Percentiles rank a stretch among this genome's conserved stretches.
phyloP scores from a whole-genome alignment of 176 grass and related monocot species.

The Tillandsia leiboldiana region DNA sequence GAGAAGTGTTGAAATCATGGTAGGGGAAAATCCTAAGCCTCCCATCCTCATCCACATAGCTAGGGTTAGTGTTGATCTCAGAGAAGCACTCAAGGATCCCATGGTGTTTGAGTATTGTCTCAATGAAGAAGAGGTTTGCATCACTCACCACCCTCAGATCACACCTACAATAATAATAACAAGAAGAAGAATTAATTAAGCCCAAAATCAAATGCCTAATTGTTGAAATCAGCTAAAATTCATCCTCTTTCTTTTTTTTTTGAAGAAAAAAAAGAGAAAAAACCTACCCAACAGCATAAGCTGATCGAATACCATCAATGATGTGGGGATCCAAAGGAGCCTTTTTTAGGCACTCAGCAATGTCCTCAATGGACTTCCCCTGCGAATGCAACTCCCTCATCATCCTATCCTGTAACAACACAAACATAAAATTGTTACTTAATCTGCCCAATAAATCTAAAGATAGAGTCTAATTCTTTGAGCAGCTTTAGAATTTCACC shows the following conservation, averaged over 20 bases:
- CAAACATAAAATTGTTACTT: neutral
- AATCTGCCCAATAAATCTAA: neutral
- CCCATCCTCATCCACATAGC: slow-evolving; percentile 39
- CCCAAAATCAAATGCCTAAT: neutral
- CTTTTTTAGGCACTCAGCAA: slow-evolving; percentile 26
- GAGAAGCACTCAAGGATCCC: slow-evolving; percentile 60
- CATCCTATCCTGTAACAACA: slow-evolving; percentile 44
- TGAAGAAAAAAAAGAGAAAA: neutral
- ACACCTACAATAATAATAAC: slow-evolving; percentile 23
- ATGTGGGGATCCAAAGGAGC: slow-evolving; percentile 48
- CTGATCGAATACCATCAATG: slow-evolving; percentile 31
- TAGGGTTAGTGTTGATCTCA: slow-evolving; percentile 80
- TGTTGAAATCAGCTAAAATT: too few relatives aligned
- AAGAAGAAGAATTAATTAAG: neutral
- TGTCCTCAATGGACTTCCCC: slow-evolving; percentile 34
- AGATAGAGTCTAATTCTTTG: neutral
- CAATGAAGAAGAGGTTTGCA: slow-evolving; percentile 89
- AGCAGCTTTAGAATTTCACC: neutral
- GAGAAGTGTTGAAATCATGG: slow-evolving; percentile 37
- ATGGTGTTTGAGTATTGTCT: slow-evolving; percentile 64
- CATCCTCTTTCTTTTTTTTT: neutral
- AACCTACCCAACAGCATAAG: slow-evolving; percentile 33
- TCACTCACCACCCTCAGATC: slow-evolving; percentile 77
- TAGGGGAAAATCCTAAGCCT: slow-evolving; percentile 51
- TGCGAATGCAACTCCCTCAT: slow-evolving; percentile 44